phyloP scores from a whole-genome alignment of 2,329 filamentous ascomycete species.

The Nemania sp. region DNA sequence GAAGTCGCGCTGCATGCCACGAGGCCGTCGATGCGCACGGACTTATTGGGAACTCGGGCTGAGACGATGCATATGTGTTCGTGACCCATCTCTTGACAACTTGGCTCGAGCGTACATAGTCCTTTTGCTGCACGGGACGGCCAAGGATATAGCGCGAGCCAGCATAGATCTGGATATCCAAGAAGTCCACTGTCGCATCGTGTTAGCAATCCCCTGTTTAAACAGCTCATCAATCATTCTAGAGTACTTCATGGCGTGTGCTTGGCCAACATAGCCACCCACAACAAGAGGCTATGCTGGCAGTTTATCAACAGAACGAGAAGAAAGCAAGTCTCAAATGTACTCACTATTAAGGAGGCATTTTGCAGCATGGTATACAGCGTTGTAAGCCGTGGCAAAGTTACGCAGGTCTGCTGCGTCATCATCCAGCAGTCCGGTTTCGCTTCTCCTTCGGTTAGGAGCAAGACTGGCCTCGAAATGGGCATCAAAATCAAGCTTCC shows the following conservation, averaged over 20 bases:
- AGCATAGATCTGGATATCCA: slow-evolving; percentile 66
- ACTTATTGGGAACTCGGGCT: slow-evolving; percentile 24
- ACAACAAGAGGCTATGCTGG: background rate
- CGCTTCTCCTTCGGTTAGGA: slow-evolving; percentile 31
- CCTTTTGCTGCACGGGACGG: slow-evolving; percentile 53
- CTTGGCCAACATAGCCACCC: background rate
- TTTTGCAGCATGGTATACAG: slow-evolving; percentile 63
- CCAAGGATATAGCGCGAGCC: slow-evolving; percentile 64
- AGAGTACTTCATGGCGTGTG: background rate
- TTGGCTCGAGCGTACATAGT: slow-evolving; percentile 55
- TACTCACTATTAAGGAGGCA: slow-evolving; percentile 53
- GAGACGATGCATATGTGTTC: slow-evolving; percentile 15
- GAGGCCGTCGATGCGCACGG: slow-evolving; percentile 48
- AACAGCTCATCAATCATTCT: background rate
- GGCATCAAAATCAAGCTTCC: slow-evolving; percentile 61
- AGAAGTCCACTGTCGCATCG: slow-evolving; percentile 50
- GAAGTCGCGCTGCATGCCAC: slow-evolving; percentile 58
- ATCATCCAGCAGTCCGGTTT: slow-evolving; percentile 13
- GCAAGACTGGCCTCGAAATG: slow-evolving; percentile 47
- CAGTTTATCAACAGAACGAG: background rate
- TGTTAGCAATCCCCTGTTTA: background rate
- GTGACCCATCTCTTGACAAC: slow-evolving; percentile 56
- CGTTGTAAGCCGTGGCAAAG: slow-evolving; percentile 55
- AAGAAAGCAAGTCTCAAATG: background rate
- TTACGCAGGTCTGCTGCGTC: slow-evolving; percentile 41